Evolutionary conservation across 2,329 filamentous ascomycete genomes (phyloP).

Genomic region (Exophiala spinifera): DNA sequence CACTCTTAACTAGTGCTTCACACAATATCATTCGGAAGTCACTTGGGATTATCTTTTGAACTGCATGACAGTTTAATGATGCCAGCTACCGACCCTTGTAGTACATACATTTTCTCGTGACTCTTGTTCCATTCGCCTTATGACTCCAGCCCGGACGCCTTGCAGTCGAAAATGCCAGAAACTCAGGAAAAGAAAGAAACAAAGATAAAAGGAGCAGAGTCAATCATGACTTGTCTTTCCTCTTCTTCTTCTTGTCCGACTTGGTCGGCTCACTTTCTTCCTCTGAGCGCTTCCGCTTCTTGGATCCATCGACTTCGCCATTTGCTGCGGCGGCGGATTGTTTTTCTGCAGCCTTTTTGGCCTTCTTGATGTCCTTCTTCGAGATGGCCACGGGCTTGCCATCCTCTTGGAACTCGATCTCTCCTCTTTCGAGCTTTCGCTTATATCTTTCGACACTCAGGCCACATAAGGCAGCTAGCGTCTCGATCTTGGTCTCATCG

Average conservation of each 20-base stretch:
- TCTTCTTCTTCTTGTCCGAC: slow-evolving; percentile 50
- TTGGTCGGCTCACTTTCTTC: slow-evolving; percentile 55
- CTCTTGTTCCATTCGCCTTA: slow-evolving; percentile 8
- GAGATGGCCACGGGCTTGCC: slow-evolving; percentile 65
- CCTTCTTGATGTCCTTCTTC: slow-evolving; percentile 75
- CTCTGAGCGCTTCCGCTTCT: slow-evolving; percentile 66
- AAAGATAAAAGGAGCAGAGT: slow-evolving; percentile 31
- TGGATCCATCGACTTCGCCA: slow-evolving; percentile 49
- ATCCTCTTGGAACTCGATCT: slow-evolving; percentile 64
- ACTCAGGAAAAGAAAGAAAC: slow-evolving; percentile 30
- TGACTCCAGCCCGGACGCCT: slow-evolving; percentile 17
- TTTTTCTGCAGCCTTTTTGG: slow-evolving; percentile 62
- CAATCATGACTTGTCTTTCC: slow-evolving; percentile 41
- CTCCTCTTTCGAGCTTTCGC: slow-evolving; percentile 72
- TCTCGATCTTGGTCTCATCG: slow-evolving; percentile 47
- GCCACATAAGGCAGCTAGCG: slow-evolving; percentile 64
- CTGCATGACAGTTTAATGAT: background rate
- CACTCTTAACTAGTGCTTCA: too few relatives aligned
- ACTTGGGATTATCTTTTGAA: too few relatives aligned
- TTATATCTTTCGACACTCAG: slow-evolving; percentile 74
- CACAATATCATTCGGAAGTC: background rate
- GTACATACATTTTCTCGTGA: slow-evolving; percentile 22
- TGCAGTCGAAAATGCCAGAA: slow-evolving; percentile 31
- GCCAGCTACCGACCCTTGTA: slow-evolving; percentile 1
- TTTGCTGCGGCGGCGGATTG: slow-evolving; percentile 44